phyloP scores from a whole-genome alignment of 768 basidiomycete genomes.

The Coprinopsis marcescibilis region DNA sequence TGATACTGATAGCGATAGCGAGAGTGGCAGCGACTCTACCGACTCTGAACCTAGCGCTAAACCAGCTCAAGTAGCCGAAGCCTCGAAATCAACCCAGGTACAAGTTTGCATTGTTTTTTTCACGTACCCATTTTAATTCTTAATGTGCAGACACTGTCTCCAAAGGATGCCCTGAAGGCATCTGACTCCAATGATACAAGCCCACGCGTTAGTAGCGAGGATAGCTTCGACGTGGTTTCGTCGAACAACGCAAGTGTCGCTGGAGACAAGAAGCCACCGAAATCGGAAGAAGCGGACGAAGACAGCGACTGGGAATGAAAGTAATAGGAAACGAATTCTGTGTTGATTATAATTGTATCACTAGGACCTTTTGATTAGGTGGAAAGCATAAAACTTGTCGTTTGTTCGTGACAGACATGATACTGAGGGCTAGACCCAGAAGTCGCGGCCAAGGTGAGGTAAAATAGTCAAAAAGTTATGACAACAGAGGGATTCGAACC shows the following conservation, averaged over 20 bases:
- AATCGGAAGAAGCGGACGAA: constrained; percentile 25
- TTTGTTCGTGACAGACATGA: no score
- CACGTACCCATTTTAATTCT: no score
- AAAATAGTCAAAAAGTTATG: constrained; percentile 15
- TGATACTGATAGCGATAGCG: constrained; percentile 2
- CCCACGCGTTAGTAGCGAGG: constrained; percentile 38
- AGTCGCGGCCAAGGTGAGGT: constrained; percentile 43
- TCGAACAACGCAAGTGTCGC: constrained; percentile 45
- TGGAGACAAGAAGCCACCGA: constrained; percentile 26
- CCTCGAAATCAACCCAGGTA: neutral
- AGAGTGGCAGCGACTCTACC: neutral
- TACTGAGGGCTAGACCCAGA: constrained; percentile 32
- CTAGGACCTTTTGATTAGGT: neutral
- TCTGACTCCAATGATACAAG: neutral
- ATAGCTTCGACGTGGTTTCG: constrained; percentile 64
- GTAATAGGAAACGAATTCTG: neutral
- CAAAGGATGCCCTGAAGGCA: constrained; percentile 11
- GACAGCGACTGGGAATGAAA: constrained; percentile 66
- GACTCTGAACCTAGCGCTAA: neutral
- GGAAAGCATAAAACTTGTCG: no score
- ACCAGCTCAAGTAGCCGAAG: neutral
- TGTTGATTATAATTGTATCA: neutral
- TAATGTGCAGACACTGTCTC: neutral
- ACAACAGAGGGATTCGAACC: constrained; percentile 14
- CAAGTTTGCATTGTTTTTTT: no score